These are phyloP conservation scores for Cyberlindnera mycetangii DNA, from an alignment of 805 yeast genomes.

Conservation along the genomic window DNA sequence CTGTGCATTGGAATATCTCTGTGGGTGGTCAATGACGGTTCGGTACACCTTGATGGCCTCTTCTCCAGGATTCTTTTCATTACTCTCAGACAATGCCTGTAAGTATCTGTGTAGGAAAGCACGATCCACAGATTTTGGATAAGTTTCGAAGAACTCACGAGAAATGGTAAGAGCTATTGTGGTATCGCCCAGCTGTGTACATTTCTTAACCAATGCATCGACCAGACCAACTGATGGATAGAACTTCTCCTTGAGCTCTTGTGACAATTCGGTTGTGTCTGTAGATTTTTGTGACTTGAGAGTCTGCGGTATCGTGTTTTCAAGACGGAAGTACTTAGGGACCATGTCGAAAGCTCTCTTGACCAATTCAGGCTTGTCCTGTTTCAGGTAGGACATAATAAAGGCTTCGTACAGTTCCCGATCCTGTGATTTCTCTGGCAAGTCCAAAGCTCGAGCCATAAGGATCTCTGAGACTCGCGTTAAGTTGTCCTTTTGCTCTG, in stretches of 20 bases:
- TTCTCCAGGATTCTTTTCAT: slow-evolving; percentile 14
- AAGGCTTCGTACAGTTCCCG: slow-evolving; percentile 19
- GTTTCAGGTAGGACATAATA: slow-evolving; percentile 17
- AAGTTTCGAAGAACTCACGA: slow-evolving; percentile 10
- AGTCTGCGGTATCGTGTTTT: slow-evolving; percentile 4
- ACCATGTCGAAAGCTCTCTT: slow-evolving; percentile 22
- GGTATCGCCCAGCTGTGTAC: slow-evolving; percentile 17
- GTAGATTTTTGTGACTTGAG: background rate
- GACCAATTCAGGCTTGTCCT: slow-evolving; percentile 14
- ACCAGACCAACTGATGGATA: slow-evolving; percentile 19
- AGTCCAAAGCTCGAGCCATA: slow-evolving; percentile 8
- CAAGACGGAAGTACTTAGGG: slow-evolving; percentile 18
- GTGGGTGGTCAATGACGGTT: slow-evolving; percentile 6
- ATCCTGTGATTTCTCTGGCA: slow-evolving; percentile 18
- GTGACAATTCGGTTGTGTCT: background rate
- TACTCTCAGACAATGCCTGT: background rate
- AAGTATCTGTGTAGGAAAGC: slow-evolving; percentile 22
- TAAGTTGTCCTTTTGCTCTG: slow-evolving; percentile 4
- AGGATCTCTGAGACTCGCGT: slow-evolving; percentile 3
- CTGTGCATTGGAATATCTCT: background rate
- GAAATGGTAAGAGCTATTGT: slow-evolving; percentile 14
- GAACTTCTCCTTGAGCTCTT: slow-evolving; percentile 16
- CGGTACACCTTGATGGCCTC: slow-evolving; percentile 19
- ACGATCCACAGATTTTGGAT: slow-evolving; percentile 18
- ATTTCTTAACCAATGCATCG: slow-evolving; percentile 23